Evolutionary conservation across 2,329 filamentous ascomycete species (phyloP), one percentile per base, ranked within the genome.

Genomic region (Colletotrichum noveboracense): DNA sequence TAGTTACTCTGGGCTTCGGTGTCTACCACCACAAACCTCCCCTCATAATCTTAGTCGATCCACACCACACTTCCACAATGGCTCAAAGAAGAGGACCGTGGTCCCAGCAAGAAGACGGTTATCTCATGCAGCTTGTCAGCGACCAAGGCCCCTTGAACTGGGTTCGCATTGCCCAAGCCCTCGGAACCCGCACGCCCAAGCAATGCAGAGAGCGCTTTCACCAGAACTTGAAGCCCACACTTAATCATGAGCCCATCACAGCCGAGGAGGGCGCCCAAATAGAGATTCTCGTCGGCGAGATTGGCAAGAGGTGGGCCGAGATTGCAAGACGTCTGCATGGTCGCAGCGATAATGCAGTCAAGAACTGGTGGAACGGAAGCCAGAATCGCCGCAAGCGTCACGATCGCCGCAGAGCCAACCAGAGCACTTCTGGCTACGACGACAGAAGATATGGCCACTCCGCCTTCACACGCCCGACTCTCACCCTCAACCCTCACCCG

Each of bases 301-400:
- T 95, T 87, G 96, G 96, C 77, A 96, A 96, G 87, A 92, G 94
- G 72, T 98, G 96, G 96, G 96, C 96, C 4, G 95, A 98, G 82
- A 98, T 98, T 81, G 95, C 96, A 60, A 91, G 96, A 78, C 89
- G 92, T 61, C 89, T 98, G 24, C 90, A 93, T 70, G 95, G 95
- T 78, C 93, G 96, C 81, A 98, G 96, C 84, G 96, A 98, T 87
- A 98, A 98, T 81, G 94, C 95, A 32, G 95, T 98, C 78, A 98
- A 98, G 91, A 98, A 98, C 85, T 98, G 96, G 95, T 98, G 95
- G 95, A 98, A 98, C 83, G 96, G 96, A 66, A 95, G 94, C 83
- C 94, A 96, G 90, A 98, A 98, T 86, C 92, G 96, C 81, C 90
- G 94, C 80, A 90, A 88, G 81, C 87, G 92, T 78, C 83, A 88